Evolutionary conservation across 2,329 filamentous ascomycete species (phyloP).

Genomic region (Fusarium coicis): DNA sequence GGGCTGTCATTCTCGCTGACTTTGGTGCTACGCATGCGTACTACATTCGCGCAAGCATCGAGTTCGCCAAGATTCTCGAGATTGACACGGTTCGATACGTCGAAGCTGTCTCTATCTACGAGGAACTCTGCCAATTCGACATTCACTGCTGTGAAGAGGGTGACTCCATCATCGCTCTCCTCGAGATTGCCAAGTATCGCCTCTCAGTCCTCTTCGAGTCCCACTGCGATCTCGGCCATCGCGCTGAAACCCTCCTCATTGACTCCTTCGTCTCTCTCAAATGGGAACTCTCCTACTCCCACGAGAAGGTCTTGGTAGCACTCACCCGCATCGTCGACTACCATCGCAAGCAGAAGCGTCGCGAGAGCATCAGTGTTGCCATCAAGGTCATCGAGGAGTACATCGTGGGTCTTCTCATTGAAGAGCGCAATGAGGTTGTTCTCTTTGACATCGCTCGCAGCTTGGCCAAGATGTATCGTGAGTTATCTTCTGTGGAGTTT

Average conservation of each 20-base stretch:
- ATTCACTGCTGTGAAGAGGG: not conserved
- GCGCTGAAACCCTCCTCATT: not conserved
- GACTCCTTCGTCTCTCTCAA: not conserved
- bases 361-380: not conserved
- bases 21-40: not conserved
- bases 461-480: not conserved
- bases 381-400: slow-evolving; percentile 8
- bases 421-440: not conserved
- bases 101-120: slow-evolving; percentile 1
- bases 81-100: not conserved
- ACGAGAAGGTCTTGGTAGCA: not conserved
- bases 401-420: not conserved
- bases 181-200: slow-evolving; percentile 4
- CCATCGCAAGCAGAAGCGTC: slow-evolving; percentile 9
- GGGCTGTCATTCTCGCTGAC: not conserved
- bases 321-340: slow-evolving; percentile 1
- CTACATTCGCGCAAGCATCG: not conserved
- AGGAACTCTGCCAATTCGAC: not conserved
- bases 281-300: not conserved
- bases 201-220: not conserved
- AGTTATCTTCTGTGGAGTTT: not conserved
- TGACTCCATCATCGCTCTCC: not conserved
- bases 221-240: not conserved
- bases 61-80: not conserved
- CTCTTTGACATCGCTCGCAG: not conserved